Base-by-base conservation (phyloP, 208 protist species). In the Crithidia brevicula region DNA sequence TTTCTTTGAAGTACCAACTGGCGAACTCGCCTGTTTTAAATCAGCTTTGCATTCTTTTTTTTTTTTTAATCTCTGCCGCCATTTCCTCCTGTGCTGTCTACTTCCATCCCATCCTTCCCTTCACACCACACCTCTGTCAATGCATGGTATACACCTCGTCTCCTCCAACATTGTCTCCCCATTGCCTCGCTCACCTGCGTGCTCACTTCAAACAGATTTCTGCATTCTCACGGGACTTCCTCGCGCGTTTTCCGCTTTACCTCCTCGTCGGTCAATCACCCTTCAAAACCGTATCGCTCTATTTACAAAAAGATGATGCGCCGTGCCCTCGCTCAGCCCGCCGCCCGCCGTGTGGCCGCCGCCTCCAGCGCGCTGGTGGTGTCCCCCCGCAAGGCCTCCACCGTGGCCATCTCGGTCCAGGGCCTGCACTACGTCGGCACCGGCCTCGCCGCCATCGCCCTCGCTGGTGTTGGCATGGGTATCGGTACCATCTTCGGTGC, bases 341-440 rank as follows among this genome's bases (percentile, higher is more conserved):
- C 56, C 51, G 67, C 79, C 45, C 72, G 76, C 63, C 82, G 71
- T 27, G 71, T 33, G 56, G 62, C 70, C 40, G 64, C 73, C 47
- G 65, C 73, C 20, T 72, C 69, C 47, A 72, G 79, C 46, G 76
- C 77, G 22, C 65, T 89, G 38, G 74, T 66, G n/a, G 66, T 61
- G 20, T 56, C 47, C 34, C 69, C 77, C 27, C 86, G 86, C 70
- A 42, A 67, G 31, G 82, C 79, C 47, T 89, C 86, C 40, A 89
- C 86, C 18, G 82, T 92, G 31, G 70, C 83, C 33, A 81, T 92
- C 67, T 88, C 86, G 28, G 74, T 92, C 3, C 83, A 89, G 68
- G 86, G 86, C 15, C 72, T 92, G 50, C 82, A 92, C 69, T 92
- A 89, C 75, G 80, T 89, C 40, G 86, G 90, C 71, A 87, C 84